Conservation (phyloP, 1,139 yeast genomes). For the Magnusiomyces fungicola region DNA sequence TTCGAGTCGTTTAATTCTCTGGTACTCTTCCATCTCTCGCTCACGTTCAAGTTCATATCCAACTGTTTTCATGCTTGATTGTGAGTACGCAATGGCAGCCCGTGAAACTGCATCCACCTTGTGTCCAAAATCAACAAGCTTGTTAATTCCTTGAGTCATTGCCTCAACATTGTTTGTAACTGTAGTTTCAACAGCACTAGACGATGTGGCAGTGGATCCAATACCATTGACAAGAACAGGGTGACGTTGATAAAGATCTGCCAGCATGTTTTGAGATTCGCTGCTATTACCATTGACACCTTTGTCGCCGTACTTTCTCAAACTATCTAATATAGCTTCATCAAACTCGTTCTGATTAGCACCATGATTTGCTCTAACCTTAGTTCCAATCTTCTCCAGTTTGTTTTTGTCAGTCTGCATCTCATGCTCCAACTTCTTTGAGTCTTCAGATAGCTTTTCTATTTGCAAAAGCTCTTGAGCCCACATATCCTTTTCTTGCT, state of each 20-base stretch:
- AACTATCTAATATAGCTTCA: background rate
- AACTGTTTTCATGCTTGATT: background rate
- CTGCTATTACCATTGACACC: constrained; percentile 16
- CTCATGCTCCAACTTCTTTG: background rate
- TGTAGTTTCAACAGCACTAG: background rate
- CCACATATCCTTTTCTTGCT: constrained; percentile 48
- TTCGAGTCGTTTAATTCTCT: too few species aligned
- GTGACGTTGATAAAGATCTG: background rate
- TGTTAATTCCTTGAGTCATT: background rate
- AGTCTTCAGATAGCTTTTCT: constrained; percentile 3
- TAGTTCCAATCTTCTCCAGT: background rate
- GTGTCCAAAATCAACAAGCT: constrained; percentile 1
- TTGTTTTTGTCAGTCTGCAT: background rate
- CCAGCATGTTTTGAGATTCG: background rate
- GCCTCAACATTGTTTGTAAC: background rate
- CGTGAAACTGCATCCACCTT: background rate
- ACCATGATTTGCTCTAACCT: background rate
- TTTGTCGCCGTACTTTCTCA: constrained; percentile 4
- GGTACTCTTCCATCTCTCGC: background rate
- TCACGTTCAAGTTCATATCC: background rate
- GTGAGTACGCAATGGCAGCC: background rate
- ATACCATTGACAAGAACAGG: too few species aligned
- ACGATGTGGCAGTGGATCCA: too few species aligned
- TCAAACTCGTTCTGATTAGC: background rate
- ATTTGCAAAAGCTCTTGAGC: constrained; percentile 13